phyloP scores from a whole-genome alignment of 768 basidiomycete species.

The Kwoniella bestiolae region DNA sequence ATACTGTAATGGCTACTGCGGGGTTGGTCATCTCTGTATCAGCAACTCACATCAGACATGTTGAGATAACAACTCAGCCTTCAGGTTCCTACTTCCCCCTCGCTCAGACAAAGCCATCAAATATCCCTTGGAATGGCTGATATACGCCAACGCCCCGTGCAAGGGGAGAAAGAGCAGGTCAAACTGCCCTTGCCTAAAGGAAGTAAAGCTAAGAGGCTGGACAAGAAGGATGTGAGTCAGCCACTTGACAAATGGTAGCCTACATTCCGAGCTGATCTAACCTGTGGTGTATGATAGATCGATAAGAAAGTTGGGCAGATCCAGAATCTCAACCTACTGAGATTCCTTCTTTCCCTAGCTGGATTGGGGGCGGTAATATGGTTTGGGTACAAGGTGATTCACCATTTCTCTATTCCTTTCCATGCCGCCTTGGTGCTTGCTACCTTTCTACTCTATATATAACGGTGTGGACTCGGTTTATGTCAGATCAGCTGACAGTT shows the following conservation, averaged over 20 bases:
- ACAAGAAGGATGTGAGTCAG: slow-evolving; percentile 15
- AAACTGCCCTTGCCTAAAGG: slow-evolving; percentile 6
- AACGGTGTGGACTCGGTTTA: too few species aligned
- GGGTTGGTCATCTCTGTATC: not conserved
- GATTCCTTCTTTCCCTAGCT: slow-evolving; percentile 15
- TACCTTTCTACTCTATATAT: too few species aligned
- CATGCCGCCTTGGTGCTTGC: not conserved
- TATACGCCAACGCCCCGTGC: not conserved
- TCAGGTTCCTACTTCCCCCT: too few species aligned
- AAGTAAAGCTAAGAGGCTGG: not conserved
- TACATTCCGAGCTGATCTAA: too few species aligned
- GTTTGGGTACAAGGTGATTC: slow-evolving; percentile 23
- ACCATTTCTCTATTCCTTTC: not conserved
- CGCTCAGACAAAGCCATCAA: not conserved
- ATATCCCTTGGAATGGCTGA: slow-evolving; percentile 4
- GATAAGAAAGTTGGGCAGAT: slow-evolving; percentile 15
- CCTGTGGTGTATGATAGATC: slow-evolving; percentile 13
- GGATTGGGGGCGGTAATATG: slow-evolving; percentile 18
- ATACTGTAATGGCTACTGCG: not conserved
- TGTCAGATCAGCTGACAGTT: too few species aligned
- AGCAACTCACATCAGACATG: too few species aligned
- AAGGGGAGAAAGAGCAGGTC: slow-evolving; percentile 4
- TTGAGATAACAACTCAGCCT: too few species aligned
- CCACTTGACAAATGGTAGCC: not conserved
- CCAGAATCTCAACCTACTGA: slow-evolving; percentile 1